A percentile compares a stretch with the other conserved stretches of the same genome.
Evolutionary conservation across 2,329 filamentous ascomycete species (phyloP).

Genomic region (Botryosphaeria dothidea): DNA sequence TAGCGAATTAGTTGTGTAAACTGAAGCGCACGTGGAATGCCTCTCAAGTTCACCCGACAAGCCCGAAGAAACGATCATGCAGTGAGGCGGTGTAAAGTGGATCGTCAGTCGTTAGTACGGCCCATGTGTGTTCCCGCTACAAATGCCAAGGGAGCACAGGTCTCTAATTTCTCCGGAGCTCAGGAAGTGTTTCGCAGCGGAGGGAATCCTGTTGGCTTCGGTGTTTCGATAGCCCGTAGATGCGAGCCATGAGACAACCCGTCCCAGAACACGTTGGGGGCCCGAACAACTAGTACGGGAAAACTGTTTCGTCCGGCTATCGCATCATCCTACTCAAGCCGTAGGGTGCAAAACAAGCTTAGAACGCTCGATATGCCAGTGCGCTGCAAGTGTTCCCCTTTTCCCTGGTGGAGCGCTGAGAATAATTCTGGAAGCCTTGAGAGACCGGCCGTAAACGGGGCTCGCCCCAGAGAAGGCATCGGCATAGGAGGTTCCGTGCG

Average conservation of each 20-base stretch:
- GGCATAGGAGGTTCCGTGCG: background rate
- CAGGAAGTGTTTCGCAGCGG: background rate
- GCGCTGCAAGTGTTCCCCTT: background rate
- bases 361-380: background rate
- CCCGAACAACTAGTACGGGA: background rate
- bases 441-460: background rate
- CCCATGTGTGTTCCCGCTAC: background rate
- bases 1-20: too few species aligned
- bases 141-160: background rate
- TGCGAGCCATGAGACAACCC: background rate
- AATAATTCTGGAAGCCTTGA: background rate
- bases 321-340: background rate
- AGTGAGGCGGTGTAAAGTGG: conserved; percentile 1
- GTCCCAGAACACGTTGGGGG: background rate
- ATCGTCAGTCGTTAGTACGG: background rate
- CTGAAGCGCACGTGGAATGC: background rate
- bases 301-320: background rate
- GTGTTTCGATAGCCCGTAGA: background rate
- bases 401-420: background rate
- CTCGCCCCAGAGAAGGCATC: background rate
- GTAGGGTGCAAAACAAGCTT: background rate
- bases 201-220: background rate
- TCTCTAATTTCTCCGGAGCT: background rate
- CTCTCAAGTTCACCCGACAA: background rate
- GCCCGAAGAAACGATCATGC: background rate